Evolutionary conservation across 2,329 filamentous ascomycete species (phyloP), one percentile per base, ranked within the genome.

Genomic region (Penicillium sp.): DNA sequence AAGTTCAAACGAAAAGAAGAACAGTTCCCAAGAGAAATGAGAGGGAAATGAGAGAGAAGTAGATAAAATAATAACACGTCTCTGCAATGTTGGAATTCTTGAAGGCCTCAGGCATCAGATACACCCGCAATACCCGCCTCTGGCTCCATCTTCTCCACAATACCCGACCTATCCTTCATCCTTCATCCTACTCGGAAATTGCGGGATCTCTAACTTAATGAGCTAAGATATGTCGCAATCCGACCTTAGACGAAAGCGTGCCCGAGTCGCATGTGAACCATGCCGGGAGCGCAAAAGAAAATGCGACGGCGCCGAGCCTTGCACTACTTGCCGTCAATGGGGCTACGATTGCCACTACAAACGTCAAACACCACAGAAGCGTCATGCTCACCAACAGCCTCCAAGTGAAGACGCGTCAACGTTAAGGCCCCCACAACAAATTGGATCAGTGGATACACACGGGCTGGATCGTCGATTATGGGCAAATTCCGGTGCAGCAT

Each of bases 401-500:
- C 44, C 57, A n/a, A 52, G 37, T 4, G 48, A 51, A 31, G 28
- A 28, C 19, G 19, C 42, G 10, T 2, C 40, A 12, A 30, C 9
- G 11, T 16, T 35, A 17, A 38, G 17, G 14, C 31, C 60, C 19
- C 49, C 51, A 19, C 46, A 43, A n/a, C 48, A 47, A 9, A 22
- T 25, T 30, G 11, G 9, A 19, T n/a, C 46, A n/a, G 40, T 47
- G 9, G 56, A 62, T 58, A 49, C 57, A 6, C 49, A 42, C 37
- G 59, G 59, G 19, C 31, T 61, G 38, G 56, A 79, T 73, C 12
- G 61, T 5, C 62, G 59, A 7, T 68, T 83, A 11, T 80, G 83
- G 53, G 81, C 81, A 38, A 84, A 84, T 58, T 83, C 81, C 0
- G 80, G 80, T 0, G 77, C 82, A 0, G 80, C 80, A 0, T 84